Evolutionary conservation across 306 rosid genomes (phyloP).

Genomic region (Begonia peltatifolia): DNA sequence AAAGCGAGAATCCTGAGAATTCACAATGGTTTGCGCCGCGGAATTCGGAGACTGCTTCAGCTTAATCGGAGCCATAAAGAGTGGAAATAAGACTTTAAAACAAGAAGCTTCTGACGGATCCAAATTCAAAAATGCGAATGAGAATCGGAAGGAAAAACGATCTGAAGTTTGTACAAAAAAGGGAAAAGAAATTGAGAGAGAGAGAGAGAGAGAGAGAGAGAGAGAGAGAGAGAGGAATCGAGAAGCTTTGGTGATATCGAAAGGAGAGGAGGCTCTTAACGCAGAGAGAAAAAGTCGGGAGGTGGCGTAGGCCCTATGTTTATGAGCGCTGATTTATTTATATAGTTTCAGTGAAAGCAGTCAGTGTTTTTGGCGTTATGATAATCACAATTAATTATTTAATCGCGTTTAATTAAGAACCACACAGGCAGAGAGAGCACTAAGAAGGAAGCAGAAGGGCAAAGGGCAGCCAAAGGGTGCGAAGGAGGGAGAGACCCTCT

Average conservation of each 20-base stretch:
- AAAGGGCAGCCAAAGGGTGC: too few species aligned
- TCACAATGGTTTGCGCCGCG: constrained; percentile 17
- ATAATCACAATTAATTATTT: too few species aligned
- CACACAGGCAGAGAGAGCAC: too few species aligned
- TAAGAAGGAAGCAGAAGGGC: too few species aligned
- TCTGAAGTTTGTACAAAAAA: neutral
- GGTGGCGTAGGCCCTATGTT: constrained; percentile 7
- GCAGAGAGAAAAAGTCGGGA: neutral
- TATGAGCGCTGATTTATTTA: neutral
- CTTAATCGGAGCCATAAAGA: constrained; percentile 34
- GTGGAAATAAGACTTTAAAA: neutral
- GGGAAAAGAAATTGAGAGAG: neutral
- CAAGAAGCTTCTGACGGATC: neutral
- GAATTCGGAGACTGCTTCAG: constrained; percentile 36
- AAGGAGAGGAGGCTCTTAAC: neutral
- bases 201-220: neutral
- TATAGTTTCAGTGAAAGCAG: too few species aligned
- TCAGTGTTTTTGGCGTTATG: too few species aligned
- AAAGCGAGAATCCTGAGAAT: constrained; percentile 40
- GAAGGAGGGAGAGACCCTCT: too few species aligned
- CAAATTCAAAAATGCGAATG: neutral
- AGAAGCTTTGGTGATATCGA: constrained; percentile 9
- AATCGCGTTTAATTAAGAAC: constrained; percentile 9
- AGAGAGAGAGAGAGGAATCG: neutral
- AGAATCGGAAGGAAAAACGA: neutral